These are phyloP conservation scores for Volvox africanus DNA, from an alignment of 139 green algal genomes.

Conservation along the genomic window DNA sequence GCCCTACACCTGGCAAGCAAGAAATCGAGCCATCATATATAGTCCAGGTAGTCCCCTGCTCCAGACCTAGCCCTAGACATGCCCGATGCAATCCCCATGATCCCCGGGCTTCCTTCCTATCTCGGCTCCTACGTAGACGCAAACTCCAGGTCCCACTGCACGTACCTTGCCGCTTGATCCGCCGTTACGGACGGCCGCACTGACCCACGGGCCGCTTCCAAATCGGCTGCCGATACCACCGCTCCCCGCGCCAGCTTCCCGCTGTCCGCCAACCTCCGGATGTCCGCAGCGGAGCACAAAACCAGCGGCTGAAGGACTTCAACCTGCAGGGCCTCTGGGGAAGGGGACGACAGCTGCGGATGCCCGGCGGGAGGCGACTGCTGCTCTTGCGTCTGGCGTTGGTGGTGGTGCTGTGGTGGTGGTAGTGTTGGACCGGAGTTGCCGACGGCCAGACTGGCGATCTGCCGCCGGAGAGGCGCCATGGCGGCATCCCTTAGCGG, in stretches of 20 bases:
- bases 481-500: constrained; percentile 31
- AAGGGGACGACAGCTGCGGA: not conserved
- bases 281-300: constrained; percentile 9
- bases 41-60: too few relatives aligned
- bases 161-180: constrained; percentile 11
- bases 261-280: constrained; percentile 31
- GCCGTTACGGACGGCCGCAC: constrained; percentile 4
- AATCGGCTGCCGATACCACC: not conserved
- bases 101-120: too few relatives aligned
- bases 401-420: not conserved
- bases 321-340: not conserved
- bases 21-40: too few relatives aligned
- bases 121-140: not conserved
- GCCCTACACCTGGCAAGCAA: too few relatives aligned
- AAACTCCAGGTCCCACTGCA: constrained; percentile 37
- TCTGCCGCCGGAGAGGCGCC: constrained; percentile 7
- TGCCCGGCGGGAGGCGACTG: not conserved
- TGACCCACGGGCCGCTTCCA: not conserved
- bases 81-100: too few relatives aligned
- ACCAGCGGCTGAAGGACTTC: not conserved
- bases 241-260: not conserved
- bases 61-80: too few relatives aligned
- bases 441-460: not conserved
- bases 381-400: not conserved
- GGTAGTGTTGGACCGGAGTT: not conserved